Conservation (phyloP, 345 rosid genomes). For the Acer saccharum region DNA sequence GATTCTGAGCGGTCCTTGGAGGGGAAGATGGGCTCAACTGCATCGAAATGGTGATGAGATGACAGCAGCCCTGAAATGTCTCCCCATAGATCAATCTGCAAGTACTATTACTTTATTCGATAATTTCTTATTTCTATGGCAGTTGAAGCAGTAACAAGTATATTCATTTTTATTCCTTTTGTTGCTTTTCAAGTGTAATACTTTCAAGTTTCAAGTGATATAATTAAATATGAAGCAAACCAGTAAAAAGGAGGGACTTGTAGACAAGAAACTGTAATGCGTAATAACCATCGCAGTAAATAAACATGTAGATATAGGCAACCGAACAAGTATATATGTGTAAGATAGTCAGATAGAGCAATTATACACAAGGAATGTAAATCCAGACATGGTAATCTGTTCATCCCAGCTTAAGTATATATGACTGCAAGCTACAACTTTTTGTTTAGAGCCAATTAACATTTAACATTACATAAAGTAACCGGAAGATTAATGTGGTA, state of each 20-base stretch:
- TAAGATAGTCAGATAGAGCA: not conserved
- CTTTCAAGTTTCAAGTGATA: constrained; percentile 13
- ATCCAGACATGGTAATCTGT: not conserved
- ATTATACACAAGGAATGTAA: not conserved
- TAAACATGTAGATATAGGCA: too few relatives aligned
- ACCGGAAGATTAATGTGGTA: not conserved
- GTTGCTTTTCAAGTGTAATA: too few relatives aligned
- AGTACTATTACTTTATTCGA: not conserved
- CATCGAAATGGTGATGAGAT: constrained; percentile 73
- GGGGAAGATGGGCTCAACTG: constrained; percentile 61
- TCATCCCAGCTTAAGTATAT: not conserved
- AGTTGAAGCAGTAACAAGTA: too few relatives aligned
- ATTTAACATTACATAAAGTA: not conserved
- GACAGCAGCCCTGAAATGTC: constrained; percentile 69
- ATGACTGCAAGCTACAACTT: not conserved
- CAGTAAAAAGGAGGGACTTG: constrained; percentile 87
- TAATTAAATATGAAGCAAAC: constrained; percentile 65
- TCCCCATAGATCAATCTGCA: constrained; percentile 61
- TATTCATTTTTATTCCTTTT: too few relatives aligned
- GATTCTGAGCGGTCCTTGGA: constrained; percentile 46
- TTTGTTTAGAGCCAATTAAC: not conserved
- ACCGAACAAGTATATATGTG: too few relatives aligned
- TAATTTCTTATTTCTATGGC: too few relatives aligned
- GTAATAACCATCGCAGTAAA: not conserved
- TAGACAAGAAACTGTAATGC: constrained; percentile 45